Conservation (phyloP, 345 rosid genomes). For the Hirschfeldia incana region DNA sequence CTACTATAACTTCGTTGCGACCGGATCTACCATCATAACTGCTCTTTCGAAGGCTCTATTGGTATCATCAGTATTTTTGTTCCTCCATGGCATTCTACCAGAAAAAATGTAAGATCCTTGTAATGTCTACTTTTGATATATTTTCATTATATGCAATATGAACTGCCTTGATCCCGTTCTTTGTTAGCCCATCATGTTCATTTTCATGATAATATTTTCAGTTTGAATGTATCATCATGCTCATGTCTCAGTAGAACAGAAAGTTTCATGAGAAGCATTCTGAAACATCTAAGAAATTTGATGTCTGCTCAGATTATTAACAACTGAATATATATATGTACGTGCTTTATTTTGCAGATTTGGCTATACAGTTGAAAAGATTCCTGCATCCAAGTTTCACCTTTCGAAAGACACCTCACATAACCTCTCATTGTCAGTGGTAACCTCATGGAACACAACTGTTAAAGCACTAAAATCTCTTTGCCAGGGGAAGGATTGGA, state of each 20-base stretch:
- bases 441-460: constrained; percentile 67
- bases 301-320: constrained; percentile 1
- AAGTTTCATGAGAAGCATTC: background rate
- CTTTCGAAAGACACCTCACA: constrained; percentile 62
- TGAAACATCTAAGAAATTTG: background rate
- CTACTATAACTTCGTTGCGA: constrained; percentile 69
- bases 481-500: constrained; percentile 80
- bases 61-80: constrained; percentile 55
- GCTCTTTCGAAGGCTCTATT: constrained; percentile 68
- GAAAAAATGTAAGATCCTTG: constrained; percentile 65
- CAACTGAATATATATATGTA: constrained; percentile 2
- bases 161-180: background rate
- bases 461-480: constrained; percentile 57
- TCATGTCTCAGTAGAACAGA: constrained; percentile 8
- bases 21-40: constrained; percentile 58
- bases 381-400: constrained; percentile 62
- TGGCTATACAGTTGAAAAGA: constrained; percentile 75
- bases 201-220: background rate
- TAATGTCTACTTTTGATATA: background rate
- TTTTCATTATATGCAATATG: background rate
- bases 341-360: constrained; percentile 52
- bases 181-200: constrained; percentile 1
- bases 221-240: background rate
- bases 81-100: constrained; percentile 80
- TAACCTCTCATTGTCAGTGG: constrained; percentile 49